Evolutionary conservation across 169 alveolate genomes (phyloP), one percentile per base, ranked within the genome.

Genomic region (Eimeria zaria): DNA sequence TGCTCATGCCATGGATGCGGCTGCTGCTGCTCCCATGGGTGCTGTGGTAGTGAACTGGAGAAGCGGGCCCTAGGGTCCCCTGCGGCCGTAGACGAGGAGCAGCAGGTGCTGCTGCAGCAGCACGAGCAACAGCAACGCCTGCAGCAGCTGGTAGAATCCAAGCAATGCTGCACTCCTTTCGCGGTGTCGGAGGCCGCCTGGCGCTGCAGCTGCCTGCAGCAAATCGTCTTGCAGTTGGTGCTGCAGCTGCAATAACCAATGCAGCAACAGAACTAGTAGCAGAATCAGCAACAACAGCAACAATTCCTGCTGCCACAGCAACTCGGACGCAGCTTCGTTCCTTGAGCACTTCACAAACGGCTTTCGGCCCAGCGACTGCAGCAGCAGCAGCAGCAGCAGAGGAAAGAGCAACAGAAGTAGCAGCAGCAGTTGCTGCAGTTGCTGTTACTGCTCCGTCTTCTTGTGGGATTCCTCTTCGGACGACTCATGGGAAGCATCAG

Each of bases 191-290:
- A 74, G 55, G 84, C n/a, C 84, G 84, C 30, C 84, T 74, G 60
- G n/a, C 55, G 55, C 55, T 74, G 84, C 84, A 74, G 55, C 84
- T 11, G 84, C 84, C 84, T 20, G 84, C 84, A 74, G 84, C 84
- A 74, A 74, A 74, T 36, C 60, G 2, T 33, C 55, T 12, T 1
- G 58, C 84, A 14, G 12, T n/a, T n/a, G n/a, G n/a, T n/a, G n/a
- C 84, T 44, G 55, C 84, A 74, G 60, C 55, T 20, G 84, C 81
- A 71, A 18, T 55, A 74, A 44, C 20, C 48, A 39, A 30, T 36
- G 55, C 30, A 2, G 1, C 58, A 74, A 44, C 84, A 36, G 41
- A 36, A 33, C 30, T n/a, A 2, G 55, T 55, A 74, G 84, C 84
- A 36, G 84, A 51, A 74, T 30, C 48, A 74, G 74, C 84, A 20